Conservation (phyloP, 164 flowering plant genomes). For the Nelumbo lutea region DNA sequence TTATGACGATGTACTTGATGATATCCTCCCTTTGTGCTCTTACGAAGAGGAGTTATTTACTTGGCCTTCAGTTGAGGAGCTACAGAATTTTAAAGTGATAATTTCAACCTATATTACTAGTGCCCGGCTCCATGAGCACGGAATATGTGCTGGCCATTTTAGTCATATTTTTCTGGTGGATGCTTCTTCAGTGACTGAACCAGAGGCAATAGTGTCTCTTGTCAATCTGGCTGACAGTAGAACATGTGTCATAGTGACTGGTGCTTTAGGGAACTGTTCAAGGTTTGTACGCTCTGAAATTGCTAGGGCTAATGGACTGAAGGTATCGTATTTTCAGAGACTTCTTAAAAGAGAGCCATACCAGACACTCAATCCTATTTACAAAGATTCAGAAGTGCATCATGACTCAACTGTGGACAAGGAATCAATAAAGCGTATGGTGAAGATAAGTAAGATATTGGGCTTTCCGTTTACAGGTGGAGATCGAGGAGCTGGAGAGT, state of each 20-base stretch:
- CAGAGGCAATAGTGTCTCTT: conserved; percentile 35
- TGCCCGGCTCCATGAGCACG: conserved; percentile 29
- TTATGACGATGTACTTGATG: conserved; percentile 31
- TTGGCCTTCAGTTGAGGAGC: conserved; percentile 31
- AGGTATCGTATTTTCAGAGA: conserved; percentile 37
- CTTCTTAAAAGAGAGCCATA: conserved; percentile 23
- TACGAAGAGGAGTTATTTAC: conserved; percentile 32
- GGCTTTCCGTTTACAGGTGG: too few species aligned
- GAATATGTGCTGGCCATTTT: conserved; percentile 40
- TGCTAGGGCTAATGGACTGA: conserved; percentile 27
- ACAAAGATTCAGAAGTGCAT: too few species aligned
- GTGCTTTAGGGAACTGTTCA: conserved; percentile 20
- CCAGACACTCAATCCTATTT: conserved; percentile 10
- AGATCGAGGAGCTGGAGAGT: too few species aligned
- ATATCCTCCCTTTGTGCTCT: conserved; percentile 28
- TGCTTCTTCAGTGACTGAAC: conserved; percentile 41
- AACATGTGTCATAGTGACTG: conserved; percentile 37
- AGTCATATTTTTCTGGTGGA: conserved; percentile 47
- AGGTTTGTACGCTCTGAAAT: conserved; percentile 30
- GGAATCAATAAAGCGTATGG: too few species aligned
- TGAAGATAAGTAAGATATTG: too few species aligned
- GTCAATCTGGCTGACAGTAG: conserved; percentile 26
- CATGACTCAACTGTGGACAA: too few species aligned
- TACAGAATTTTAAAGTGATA: conserved; percentile 26
- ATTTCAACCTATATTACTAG: conserved; percentile 40